Conservation (phyloP, 352 stramenopile species). For the Globisporangium emineosum region DNA sequence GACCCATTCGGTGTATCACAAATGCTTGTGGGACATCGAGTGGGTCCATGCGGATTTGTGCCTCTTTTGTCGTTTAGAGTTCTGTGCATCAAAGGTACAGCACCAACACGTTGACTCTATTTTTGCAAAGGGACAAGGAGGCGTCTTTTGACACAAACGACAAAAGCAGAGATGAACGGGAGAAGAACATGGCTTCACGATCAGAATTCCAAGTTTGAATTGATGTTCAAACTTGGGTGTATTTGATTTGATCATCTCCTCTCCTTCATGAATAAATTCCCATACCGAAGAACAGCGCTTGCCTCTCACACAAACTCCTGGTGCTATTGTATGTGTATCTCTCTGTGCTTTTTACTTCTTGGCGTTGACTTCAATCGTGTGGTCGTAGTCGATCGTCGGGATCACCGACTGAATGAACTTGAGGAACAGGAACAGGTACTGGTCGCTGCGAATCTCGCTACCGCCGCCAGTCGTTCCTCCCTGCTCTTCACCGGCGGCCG, state of each 20-base stretch:
- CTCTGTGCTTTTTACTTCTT: slow-evolving; percentile 25
- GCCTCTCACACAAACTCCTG: neutral
- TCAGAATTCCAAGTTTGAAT: neutral
- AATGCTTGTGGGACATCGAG: slow-evolving; percentile 1
- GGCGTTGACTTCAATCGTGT: slow-evolving; percentile 96
- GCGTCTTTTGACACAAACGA: too few relatives aligned
- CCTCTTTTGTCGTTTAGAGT: too few relatives aligned
- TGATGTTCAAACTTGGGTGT: neutral
- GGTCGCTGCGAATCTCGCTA: slow-evolving; percentile 87
- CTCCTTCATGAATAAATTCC: neutral
- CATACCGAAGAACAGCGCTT: neutral
- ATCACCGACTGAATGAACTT: slow-evolving; percentile 99
- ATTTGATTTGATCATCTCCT: neutral
- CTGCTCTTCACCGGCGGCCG: slow-evolving; percentile 29
- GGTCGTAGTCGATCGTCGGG: slow-evolving; percentile 99
- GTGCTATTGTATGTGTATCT: neutral
- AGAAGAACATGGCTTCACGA: neutral
- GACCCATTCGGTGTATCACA: neutral
- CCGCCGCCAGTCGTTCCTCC: slow-evolving; percentile 21
- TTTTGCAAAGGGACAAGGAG: too few relatives aligned
- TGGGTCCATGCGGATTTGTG: too few relatives aligned
- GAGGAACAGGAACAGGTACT: slow-evolving; percentile 99
- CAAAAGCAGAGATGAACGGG: too few relatives aligned
- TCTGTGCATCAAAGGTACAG: too few relatives aligned
- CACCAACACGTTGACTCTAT: too few relatives aligned